These are phyloP conservation scores for Candida chauliodis DNA, from an alignment of 805 yeast species.

Conservation along the genomic window DNA sequence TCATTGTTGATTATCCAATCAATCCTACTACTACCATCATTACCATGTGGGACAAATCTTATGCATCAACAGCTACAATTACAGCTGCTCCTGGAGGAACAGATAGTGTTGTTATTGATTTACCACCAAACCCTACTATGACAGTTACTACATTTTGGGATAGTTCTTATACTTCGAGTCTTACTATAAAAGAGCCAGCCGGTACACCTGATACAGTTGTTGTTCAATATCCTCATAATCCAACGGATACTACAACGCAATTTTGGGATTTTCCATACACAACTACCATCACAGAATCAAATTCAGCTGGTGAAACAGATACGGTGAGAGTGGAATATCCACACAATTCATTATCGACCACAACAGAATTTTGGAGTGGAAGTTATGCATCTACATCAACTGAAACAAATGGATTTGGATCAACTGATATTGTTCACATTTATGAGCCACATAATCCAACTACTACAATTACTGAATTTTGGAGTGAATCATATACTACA, in stretches of 20 bases:
- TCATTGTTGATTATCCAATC: slow-evolving; percentile 5
- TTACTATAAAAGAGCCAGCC: slow-evolving; percentile 10
- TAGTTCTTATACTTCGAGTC: not conserved
- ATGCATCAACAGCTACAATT: slow-evolving; percentile 13
- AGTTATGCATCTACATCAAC: not conserved
- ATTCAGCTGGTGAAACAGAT: slow-evolving; percentile 9
- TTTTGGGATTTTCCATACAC: slow-evolving; percentile 7
- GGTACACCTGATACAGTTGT: slow-evolving; percentile 4
- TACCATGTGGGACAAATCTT: not conserved
- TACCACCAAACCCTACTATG: slow-evolving; percentile 3
- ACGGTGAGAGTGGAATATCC: slow-evolving; percentile 9
- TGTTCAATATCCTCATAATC: slow-evolving; percentile 12
- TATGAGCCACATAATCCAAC: slow-evolving; percentile 9
- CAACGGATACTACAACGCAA: slow-evolving; percentile 9
- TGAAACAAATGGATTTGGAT: slow-evolving; percentile 7
- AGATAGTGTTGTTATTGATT: slow-evolving; percentile 13
- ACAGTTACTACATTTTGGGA: slow-evolving; percentile 5
- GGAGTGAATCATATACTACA: slow-evolving; percentile 10
- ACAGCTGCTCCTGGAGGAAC: slow-evolving; percentile 17
- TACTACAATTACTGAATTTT: slow-evolving; percentile 9
- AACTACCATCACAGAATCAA: slow-evolving; percentile 9
- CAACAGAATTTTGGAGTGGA: slow-evolving; percentile 1
- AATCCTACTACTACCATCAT: slow-evolving; percentile 2
- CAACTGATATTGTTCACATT: slow-evolving; percentile 12
- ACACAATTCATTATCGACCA: not conserved